phyloP scores from a whole-genome alignment of 148 eudicot genomes.

The Camellia lanceoleosa region DNA sequence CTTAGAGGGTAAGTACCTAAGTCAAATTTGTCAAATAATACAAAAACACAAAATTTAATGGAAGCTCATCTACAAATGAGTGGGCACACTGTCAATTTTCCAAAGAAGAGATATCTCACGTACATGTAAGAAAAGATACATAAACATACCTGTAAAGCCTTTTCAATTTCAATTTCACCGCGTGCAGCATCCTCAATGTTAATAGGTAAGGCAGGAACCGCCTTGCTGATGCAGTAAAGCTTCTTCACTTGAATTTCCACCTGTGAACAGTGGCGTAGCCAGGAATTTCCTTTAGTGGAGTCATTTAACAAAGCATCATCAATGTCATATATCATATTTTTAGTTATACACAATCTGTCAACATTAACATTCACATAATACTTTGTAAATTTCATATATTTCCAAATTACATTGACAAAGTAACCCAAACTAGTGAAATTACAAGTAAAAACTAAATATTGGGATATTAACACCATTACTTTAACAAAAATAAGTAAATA shows the following conservation, averaged over 20 bases:
- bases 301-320: too few relatives aligned
- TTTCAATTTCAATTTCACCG: slow-evolving; percentile 73
- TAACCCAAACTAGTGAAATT: too few relatives aligned
- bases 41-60: not conserved
- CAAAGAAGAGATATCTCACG: not conserved
- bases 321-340: too few relatives aligned
- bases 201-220: slow-evolving; percentile 60
- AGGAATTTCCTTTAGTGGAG: too few relatives aligned
- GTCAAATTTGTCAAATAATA: not conserved
- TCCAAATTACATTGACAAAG: too few relatives aligned
- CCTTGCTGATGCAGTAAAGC: slow-evolving; percentile 57
- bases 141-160: slow-evolving; percentile 55
- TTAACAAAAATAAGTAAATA: too few relatives aligned
- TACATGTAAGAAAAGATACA: not conserved
- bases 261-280: slow-evolving; percentile 22
- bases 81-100: not conserved
- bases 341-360: too few relatives aligned
- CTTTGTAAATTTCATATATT: too few relatives aligned
- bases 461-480: too few relatives aligned
- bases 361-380: too few relatives aligned
- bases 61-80: not conserved
- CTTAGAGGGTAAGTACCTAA: not conserved
- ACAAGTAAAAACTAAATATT: too few relatives aligned
- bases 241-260: slow-evolving; percentile 82
- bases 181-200: slow-evolving; percentile 90